Evolutionary conservation across 202 grass and related monocot species (phyloP).

Genomic region (Dendrocalamus latiflorus): DNA sequence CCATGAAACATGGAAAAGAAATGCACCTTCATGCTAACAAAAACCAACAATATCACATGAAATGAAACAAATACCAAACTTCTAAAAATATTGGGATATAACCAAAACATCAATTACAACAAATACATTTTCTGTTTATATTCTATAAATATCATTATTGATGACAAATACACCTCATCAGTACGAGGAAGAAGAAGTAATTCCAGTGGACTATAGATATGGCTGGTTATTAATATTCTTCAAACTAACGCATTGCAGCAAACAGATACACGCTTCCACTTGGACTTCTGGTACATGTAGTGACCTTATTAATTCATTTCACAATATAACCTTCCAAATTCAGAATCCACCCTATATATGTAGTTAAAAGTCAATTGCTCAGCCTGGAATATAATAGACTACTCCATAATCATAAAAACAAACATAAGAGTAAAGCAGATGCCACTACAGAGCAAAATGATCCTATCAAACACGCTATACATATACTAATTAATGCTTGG

Average conservation of each 20-base stretch:
- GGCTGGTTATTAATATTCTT: background rate
- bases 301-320: background rate
- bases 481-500: background rate
- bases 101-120: too few species aligned
- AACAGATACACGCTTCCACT: background rate
- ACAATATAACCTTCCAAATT: background rate
- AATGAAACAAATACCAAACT: background rate
- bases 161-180: background rate
- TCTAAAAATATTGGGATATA: too few species aligned
- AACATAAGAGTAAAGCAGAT: background rate
- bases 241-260: background rate
- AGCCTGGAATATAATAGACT: background rate
- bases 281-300: background rate
- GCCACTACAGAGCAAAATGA: background rate
- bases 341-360: background rate
- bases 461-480: background rate
- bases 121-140: background rate
- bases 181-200: background rate
- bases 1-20: conserved; percentile 7
- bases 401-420: background rate
- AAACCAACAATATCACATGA: background rate
- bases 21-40: too few species aligned
- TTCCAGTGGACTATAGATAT: background rate
- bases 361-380: background rate
- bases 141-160: background rate